Conservation (phyloP, 2,329 filamentous ascomycete species). For the Alternaria gansuensis region DNA sequence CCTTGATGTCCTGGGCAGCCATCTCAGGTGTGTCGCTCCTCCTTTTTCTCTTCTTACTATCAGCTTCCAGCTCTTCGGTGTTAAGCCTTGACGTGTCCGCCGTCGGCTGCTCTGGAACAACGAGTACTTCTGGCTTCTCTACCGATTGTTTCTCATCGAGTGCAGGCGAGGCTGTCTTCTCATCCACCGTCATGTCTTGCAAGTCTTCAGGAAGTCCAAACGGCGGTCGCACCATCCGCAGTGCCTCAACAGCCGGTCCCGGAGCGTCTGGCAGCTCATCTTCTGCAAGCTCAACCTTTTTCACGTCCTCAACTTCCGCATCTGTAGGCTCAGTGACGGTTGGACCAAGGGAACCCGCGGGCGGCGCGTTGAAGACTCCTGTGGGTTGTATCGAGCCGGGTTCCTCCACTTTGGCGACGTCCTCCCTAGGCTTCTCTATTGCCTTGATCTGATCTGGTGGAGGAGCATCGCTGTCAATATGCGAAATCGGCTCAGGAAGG, state of each 20-base stretch:
- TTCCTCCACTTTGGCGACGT: constrained; percentile 30
- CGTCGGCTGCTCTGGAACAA: constrained; percentile 40
- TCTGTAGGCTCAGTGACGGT: constrained; percentile 31
- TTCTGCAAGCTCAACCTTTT: constrained; percentile 11
- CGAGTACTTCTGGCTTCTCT: constrained; percentile 42
- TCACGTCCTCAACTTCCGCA: constrained; percentile 20
- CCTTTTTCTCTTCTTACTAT: constrained; percentile 54
- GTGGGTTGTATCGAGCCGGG: constrained; percentile 28
- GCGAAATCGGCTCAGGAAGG: constrained; percentile 33
- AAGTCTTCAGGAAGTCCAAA: constrained; percentile 8
- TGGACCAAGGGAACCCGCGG: constrained; percentile 30
- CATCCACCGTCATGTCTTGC: constrained; percentile 15
- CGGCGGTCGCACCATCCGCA: constrained; percentile 25
- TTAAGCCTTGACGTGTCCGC: constrained; percentile 48
- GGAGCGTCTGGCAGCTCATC: constrained; percentile 32
- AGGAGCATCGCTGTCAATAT: constrained; percentile 33
- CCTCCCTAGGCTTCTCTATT: constrained; percentile 27
- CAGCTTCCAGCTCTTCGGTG: constrained; percentile 51
- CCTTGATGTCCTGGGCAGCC: constrained; percentile 48
- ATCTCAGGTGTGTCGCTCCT: constrained; percentile 53
- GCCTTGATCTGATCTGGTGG: constrained; percentile 26
- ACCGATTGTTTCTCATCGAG: constrained; percentile 44
- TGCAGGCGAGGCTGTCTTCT: constrained; percentile 33
- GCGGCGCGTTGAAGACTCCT: constrained; percentile 27
- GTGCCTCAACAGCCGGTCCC: constrained; percentile 36